Evolutionary conservation across 2,329 filamentous ascomycete genomes (phyloP).

Genomic region (Arthroderma sp.): DNA sequence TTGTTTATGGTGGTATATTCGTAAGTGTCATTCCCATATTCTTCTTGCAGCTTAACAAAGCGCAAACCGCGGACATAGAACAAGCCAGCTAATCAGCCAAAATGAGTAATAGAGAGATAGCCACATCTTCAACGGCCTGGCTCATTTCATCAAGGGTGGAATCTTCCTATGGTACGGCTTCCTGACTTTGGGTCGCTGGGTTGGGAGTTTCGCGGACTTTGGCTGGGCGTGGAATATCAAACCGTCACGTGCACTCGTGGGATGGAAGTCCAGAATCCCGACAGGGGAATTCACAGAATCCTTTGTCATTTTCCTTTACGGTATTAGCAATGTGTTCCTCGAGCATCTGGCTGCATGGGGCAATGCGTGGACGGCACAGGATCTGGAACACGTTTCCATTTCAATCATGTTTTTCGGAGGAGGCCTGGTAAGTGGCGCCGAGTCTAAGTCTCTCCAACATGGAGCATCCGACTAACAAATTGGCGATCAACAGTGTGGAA

Average conservation of each 20-base stretch:
- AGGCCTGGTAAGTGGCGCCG: constrained; percentile 49
- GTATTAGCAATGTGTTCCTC: constrained; percentile 78
- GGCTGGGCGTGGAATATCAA: constrained; percentile 94
- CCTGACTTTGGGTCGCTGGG: constrained; percentile 75
- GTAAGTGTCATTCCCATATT: constrained; percentile 40
- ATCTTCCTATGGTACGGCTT: constrained; percentile 92
- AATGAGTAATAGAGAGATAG: constrained; percentile 43
- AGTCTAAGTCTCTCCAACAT: not conserved
- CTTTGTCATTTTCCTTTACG: constrained; percentile 79
- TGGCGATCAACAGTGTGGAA: constrained; percentile 46
- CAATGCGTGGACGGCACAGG: constrained; percentile 57
- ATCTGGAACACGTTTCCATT: constrained; percentile 86
- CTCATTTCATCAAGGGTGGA: constrained; percentile 87
- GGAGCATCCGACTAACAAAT: constrained; percentile 10
- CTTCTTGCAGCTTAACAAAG: constrained; percentile 5
- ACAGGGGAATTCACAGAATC: constrained; percentile 85
- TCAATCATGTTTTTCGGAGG: constrained; percentile 89
- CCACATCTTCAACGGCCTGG: constrained; percentile 68
- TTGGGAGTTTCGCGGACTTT: constrained; percentile 76
- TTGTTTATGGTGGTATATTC: constrained; percentile 72
- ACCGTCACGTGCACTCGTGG: constrained; percentile 44
- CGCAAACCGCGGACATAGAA: not conserved
- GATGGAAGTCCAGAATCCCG: constrained; percentile 50
- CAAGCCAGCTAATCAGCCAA: not conserved
- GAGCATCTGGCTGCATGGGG: constrained; percentile 72